Percentiles rank a stretch among this genome's conserved stretches.
These are phyloP conservation scores for Geotrichum aggregatum DNA, from an alignment of 1,139 yeast species.

Conservation along the genomic window DNA sequence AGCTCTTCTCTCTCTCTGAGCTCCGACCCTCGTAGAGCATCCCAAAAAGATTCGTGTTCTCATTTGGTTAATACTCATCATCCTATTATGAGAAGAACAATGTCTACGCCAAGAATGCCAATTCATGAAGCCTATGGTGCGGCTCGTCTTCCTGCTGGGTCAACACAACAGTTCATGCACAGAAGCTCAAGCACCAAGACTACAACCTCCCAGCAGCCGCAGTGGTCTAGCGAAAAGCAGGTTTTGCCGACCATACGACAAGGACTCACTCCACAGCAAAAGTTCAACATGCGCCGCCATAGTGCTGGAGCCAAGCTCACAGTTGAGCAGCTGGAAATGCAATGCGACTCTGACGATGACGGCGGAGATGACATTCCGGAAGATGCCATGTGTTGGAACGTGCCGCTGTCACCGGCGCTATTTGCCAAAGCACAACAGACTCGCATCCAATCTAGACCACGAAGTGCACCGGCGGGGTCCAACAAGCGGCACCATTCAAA, in stretches of 20 bases:
- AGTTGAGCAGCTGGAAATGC: slow-evolving; percentile 37
- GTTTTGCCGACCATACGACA: slow-evolving; percentile 1
- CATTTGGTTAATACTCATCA: slow-evolving; percentile 9
- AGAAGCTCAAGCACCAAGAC: background rate
- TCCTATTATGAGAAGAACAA: slow-evolving; percentile 12
- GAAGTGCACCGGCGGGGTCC: slow-evolving; percentile 1
- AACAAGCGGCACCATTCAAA: background rate
- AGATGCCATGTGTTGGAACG: slow-evolving; percentile 54
- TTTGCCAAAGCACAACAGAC: slow-evolving; percentile 34
- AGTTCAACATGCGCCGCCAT: slow-evolving; percentile 16
- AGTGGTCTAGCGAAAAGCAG: background rate
- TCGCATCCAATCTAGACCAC: slow-evolving; percentile 6
- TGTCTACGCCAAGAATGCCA: slow-evolving; percentile 13
- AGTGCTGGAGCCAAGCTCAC: slow-evolving; percentile 22
- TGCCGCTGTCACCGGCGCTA: slow-evolving; percentile 57
- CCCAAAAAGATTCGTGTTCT: background rate
- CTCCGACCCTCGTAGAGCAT: background rate
- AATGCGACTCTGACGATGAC: slow-evolving; percentile 31
- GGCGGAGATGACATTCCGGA: slow-evolving; percentile 53
- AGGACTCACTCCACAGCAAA: slow-evolving; percentile 18
- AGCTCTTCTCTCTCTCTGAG: background rate
- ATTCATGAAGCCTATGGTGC: background rate
- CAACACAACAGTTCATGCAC: background rate
- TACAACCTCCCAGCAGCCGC: background rate
- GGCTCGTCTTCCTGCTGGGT: background rate